Evolutionary conservation across 306 rosid species (phyloP).

Genomic region (Castanea mollissima): DNA sequence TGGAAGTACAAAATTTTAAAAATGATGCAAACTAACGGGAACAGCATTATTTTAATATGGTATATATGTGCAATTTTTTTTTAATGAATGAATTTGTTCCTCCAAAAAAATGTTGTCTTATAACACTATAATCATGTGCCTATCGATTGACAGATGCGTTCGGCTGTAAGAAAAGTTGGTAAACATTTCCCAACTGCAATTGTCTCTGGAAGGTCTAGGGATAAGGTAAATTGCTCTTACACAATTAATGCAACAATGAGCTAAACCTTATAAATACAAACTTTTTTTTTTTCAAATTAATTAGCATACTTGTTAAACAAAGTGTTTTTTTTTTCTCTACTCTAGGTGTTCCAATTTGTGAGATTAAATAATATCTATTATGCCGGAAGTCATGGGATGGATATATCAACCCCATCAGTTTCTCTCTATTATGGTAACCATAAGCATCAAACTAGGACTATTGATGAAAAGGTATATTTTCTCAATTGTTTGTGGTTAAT

Average conservation of each 20-base stretch:
- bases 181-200: slow-evolving; percentile 49
- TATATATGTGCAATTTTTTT: no score
- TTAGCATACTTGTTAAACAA: not conserved
- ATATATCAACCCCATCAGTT: slow-evolving; percentile 50
- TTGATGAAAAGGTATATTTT: slow-evolving; percentile 48
- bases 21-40: no score
- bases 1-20: no score
- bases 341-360: slow-evolving; percentile 50
- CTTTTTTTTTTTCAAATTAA: not conserved
- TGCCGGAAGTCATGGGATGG: slow-evolving; percentile 82
- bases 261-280: not conserved
- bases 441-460: slow-evolving; percentile 29
- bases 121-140: not conserved
- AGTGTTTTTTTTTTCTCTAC: not conserved
- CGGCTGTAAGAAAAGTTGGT: slow-evolving; percentile 40
- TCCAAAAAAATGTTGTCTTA: not conserved
- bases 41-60: no score
- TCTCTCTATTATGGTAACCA: slow-evolving; percentile 30
- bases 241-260: not conserved
- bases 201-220: slow-evolving; percentile 44
- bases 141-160: slow-evolving; percentile 43
- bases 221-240: slow-evolving; percentile 38
- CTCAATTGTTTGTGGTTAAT: not conserved
- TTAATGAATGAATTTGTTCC: no score
- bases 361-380: slow-evolving; percentile 44